phyloP scores from a whole-genome alignment of 2,329 filamentous ascomycete genomes.

The Cytospora chrysosperma region DNA sequence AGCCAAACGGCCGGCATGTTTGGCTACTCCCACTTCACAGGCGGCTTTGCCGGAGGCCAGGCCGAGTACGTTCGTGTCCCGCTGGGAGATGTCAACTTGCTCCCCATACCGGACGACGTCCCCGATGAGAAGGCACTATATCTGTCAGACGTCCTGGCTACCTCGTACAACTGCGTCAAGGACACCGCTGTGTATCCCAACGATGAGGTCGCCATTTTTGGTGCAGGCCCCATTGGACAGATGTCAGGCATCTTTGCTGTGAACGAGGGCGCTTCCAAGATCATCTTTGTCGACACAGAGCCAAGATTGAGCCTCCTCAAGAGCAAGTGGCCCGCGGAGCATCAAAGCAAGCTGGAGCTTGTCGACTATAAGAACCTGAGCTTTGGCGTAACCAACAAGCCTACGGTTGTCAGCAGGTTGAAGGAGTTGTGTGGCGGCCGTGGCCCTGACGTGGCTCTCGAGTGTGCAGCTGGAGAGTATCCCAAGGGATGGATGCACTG shows the following conservation, averaged over 20 bases:
- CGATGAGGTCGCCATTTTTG: constrained; percentile 79
- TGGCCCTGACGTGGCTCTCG: constrained; percentile 72
- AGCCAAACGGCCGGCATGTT: constrained; percentile 72
- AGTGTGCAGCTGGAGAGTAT: constrained; percentile 63
- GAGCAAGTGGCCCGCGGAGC: constrained; percentile 52
- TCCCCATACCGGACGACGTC: constrained; percentile 74
- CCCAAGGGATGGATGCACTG: constrained; percentile 61
- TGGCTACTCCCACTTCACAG: constrained; percentile 75
- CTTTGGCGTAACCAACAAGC: constrained; percentile 55
- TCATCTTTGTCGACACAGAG: constrained; percentile 78
- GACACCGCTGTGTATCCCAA: constrained; percentile 78
- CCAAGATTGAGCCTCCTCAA: constrained; percentile 68
- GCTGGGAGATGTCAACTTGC: constrained; percentile 74
- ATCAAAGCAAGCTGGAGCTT: constrained; percentile 58
- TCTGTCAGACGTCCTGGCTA: constrained; percentile 76
- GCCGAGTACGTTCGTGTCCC: constrained; percentile 85
- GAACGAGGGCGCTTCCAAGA: constrained; percentile 68
- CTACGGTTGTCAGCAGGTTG: constrained; percentile 67
- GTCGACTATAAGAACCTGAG: constrained; percentile 65
- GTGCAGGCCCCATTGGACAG: constrained; percentile 83
- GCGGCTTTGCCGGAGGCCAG: constrained; percentile 84
- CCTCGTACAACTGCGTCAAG: constrained; percentile 78
- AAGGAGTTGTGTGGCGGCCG: constrained; percentile 71
- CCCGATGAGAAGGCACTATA: constrained; percentile 84
- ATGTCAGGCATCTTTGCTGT: constrained; percentile 77